Base-by-base conservation (phyloP, 73 alveolate species). In the Blepharisma japonicum region DNA sequence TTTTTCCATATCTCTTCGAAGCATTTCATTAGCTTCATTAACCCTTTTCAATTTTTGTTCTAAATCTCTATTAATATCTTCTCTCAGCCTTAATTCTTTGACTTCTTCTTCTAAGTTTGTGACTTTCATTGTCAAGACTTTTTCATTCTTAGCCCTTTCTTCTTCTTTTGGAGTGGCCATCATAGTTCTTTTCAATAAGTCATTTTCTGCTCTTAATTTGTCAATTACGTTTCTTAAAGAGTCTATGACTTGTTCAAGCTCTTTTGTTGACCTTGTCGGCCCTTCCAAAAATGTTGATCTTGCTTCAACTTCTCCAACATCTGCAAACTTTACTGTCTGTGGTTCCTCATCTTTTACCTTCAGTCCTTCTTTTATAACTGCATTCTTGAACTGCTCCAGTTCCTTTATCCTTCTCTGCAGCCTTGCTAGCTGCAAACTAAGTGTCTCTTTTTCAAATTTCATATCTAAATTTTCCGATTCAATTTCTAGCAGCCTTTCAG, bases 391-490 rank as follows among this genome's bases (percentile, higher is more conserved):
- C 54, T 77, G 56, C 55, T 86, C 93, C 2, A 86, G 68, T 25
- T 86, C 93, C 14, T 83, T 49, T 32, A 86, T 70, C 42, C 85
- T 56, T 56, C 77, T 81, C 71, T 81, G 87, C 45, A 86, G 82
- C 45, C 89, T 61, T 6, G 89, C 83, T 55, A 74, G 56, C 50
- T 86, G 78, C 5, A 81, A 68, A 45, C 77, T 82, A 50, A 56
- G 68, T 71, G 83, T 81, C 48, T 86, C 93, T 39, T 81, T 86
- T 21, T 81, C 77, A 78, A 81, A 77, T 55, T 68, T 77, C 38
- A 86, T 78, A 21, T 86, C 93, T 0, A 86, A 79, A 14, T 81
- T 68, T 39, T 55, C 38, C 77, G 77, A 77, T 6, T 82, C 87
- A 7, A 55, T n/a, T 55, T 81, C 71, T 45, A 77, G 76, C 49